Evolutionary conservation across 1,139 yeast species (phyloP).

Genomic region (Suhomyces anneliseae): DNA sequence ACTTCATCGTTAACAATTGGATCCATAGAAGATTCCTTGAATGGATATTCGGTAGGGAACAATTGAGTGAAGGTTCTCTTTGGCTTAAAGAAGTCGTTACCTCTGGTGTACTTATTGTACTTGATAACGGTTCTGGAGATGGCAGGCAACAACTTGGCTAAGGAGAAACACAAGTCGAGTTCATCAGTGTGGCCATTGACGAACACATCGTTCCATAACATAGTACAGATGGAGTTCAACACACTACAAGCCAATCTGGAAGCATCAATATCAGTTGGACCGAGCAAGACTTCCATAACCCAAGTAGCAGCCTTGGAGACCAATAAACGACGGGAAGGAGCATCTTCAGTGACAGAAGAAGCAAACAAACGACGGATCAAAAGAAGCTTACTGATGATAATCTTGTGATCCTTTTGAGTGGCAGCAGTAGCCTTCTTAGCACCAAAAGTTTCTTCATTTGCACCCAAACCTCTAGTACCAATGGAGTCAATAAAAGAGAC

Average conservation of each 20-base stretch:
- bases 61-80: conserved; percentile 64
- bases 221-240: conserved; percentile 48
- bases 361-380: conserved; percentile 59
- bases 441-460: conserved; percentile 34
- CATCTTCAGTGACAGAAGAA: conserved; percentile 41
- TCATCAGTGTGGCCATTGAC: conserved; percentile 23
- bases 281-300: conserved; percentile 60
- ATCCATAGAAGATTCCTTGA: conserved; percentile 65
- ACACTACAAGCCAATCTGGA: conserved; percentile 63
- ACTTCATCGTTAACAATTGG: conserved; percentile 71
- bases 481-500: conserved; percentile 49
- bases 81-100: conserved; percentile 52
- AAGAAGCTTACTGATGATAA: conserved; percentile 57
- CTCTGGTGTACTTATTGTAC: conserved; percentile 55
- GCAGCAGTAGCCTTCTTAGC: conserved; percentile 25
- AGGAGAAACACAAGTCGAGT: conserved; percentile 42
- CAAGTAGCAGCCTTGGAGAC: conserved; percentile 57
- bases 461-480: conserved; percentile 55
- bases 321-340: conserved; percentile 43
- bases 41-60: conserved; percentile 71
- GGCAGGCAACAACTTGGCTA: conserved; percentile 53
- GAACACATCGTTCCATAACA: conserved; percentile 35
- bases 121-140: conserved; percentile 52
- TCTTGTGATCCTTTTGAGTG: conserved; percentile 48
- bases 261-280: conserved; percentile 56